Evolutionary conservation across 129 eudicot species (phyloP), one percentile per base, ranked within the genome.

Genomic region (Solidago caesia): DNA sequence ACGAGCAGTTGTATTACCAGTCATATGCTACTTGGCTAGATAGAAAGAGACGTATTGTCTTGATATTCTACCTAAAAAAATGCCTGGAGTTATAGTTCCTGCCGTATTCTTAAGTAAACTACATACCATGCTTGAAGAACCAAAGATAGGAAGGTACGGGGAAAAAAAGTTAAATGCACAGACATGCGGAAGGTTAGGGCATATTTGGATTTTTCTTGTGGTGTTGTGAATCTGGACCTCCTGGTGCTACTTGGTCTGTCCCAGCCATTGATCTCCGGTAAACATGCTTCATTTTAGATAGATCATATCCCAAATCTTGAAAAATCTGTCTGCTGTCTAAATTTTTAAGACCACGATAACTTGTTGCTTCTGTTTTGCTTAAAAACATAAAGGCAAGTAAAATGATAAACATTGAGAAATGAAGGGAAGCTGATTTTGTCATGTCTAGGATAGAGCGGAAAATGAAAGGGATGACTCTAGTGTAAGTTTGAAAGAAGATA

Each of bases 191-290:
- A 0, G 48, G 70, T 72, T 76, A 76, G 27, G 82, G 6, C 75
- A 64, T 26, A 51, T 53, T 51, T 48, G 77, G 73, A 73, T 27
- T 70, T 68, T 58, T 57, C 77, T 78, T 71, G 62, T 89, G 89
- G 76, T 89, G 92, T 39, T 87, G 96, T 67, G 85, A 85, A 74
- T 89, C 92, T 25, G 96, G 96, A 41, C 96, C 96, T 53, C 79
- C 85, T 6, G 96, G 96, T n/a, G 77, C 84, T 44, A 51, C 49
- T 73, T 84, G 85, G 45, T 79, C 66, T 15, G 58, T 75, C 56
- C 68, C 84, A 8, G 58, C 56, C 80, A 87, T 66, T 65, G 57
- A 71, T 75, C 89, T 79, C 75, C 86, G 72, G 63, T 70, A 26
- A 13, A 64, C 77, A 52, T 53, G 62, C 71, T 70, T 81, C 67